Evolutionary conservation across 1,284 basidiomycete species (phyloP).

Genomic region (Irpex rosettiformis): DNA sequence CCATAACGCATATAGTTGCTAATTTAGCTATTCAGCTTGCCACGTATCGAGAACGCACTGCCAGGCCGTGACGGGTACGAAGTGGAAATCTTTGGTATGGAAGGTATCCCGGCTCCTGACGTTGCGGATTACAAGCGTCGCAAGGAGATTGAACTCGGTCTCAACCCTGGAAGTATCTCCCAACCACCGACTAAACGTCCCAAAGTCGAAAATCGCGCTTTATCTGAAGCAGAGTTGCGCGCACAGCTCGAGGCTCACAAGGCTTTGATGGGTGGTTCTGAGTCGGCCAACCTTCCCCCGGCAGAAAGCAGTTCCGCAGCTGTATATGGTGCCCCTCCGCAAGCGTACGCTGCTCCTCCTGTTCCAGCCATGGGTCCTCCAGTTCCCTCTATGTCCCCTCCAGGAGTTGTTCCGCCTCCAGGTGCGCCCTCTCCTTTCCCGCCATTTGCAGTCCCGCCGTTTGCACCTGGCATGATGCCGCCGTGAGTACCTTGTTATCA

Average conservation of each 20-base stretch:
- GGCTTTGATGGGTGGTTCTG: constrained; percentile 78
- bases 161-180: constrained; percentile 75
- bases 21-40: constrained; percentile 42
- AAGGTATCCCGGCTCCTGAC: constrained; percentile 93
- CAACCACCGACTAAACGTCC: constrained; percentile 79
- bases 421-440: constrained; percentile 38
- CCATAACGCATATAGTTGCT: constrained; percentile 9
- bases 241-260: constrained; percentile 89
- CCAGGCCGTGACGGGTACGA: constrained; percentile 97
- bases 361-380: constrained; percentile 42
- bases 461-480: constrained; percentile 20
- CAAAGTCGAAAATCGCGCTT: constrained; percentile 77
- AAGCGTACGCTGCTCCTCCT: constrained; percentile 56
- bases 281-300: constrained; percentile 35
- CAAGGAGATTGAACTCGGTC: constrained; percentile 89
- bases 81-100: constrained; percentile 99
- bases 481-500: constrained; percentile 22
- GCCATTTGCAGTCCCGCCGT: constrained; percentile 26
- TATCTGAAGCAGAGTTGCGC: constrained; percentile 82
- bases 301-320: constrained; percentile 36
- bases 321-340: constrained; percentile 62
- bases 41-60: constrained; percentile 92
- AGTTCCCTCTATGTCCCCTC: constrained; percentile 32
- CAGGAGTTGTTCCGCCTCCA: constrained; percentile 34
- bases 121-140: constrained; percentile 92